Evolutionary conservation across 2,329 filamentous ascomycete genomes (phyloP), one percentile per base, ranked within the genome.

Genomic region (Colletotrichum sp.): DNA sequence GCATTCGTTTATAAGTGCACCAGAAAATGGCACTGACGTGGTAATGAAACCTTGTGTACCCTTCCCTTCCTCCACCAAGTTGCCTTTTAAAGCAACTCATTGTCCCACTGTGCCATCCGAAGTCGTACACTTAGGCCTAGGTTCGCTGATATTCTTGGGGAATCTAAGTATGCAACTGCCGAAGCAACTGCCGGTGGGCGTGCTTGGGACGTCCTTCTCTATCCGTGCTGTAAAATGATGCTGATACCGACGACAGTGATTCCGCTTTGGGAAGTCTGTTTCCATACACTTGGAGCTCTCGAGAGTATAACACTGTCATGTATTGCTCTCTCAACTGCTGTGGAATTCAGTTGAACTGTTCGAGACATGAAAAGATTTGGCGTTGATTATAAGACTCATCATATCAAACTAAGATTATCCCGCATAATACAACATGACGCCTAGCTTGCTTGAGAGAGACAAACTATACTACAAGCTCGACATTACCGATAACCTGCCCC

Each of bases 161-260:
- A 60, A 60, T 30, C 56, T 32, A 25, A 32, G 25, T 60, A n/a
- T 30, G 16, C 28, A 30, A 60, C 16, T 60, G 25, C 56, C 56
- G 56, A 60, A 60, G 27, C 56, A 60, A 60, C 56, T 60, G 56
- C 56, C 27, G 56, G 28, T 18, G 56, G 56, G 56, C 18, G 28
- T 30, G 25, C 28, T 27, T 60, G 16, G 16, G 56, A 30, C 30
- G 16, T 16, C 8, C 28, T 27, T 12, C 6, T 22, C 56, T 58
- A 16, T 32, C 5, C 7, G 28, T 30, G 28, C 27, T 12, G 27
- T 48, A 22, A n/a, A n/a, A 32, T 30, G 25, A 60, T 60, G 28
- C 56, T 60, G 8, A 60, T 60, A 60, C 25, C 27, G 28, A 60
- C 16, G 56, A 60, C 56, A 60, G 27, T 28, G 25, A 28, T 60